A percentile compares a stretch with the other conserved stretches of the same genome.
Evolutionary conservation across 2,329 filamentous ascomycete genomes (phyloP).

Genomic region (Alternaria brassicae): DNA sequence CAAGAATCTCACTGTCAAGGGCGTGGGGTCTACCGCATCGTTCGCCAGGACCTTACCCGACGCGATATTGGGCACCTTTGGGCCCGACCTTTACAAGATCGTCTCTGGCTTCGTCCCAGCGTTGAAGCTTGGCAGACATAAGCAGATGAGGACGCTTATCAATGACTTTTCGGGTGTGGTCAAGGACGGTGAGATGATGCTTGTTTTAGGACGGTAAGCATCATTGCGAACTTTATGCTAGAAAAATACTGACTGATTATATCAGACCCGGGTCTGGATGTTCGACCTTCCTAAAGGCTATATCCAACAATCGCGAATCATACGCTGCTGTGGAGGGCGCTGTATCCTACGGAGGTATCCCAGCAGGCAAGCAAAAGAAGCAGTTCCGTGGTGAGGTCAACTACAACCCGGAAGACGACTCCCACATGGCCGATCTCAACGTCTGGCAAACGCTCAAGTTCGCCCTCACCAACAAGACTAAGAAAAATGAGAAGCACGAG

Average conservation of each 20-base stretch:
- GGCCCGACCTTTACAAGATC: constrained; percentile 76
- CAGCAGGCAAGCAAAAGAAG: constrained; percentile 71
- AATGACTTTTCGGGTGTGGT: constrained; percentile 73
- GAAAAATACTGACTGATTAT: neutral
- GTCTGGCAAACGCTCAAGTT: constrained; percentile 82
- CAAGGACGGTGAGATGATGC: constrained; percentile 73
- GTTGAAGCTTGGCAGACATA: constrained; percentile 57
- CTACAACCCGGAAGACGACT: constrained; percentile 79
- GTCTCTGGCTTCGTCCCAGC: constrained; percentile 63
- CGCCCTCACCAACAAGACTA: constrained; percentile 76
- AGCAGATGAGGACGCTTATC: constrained; percentile 64
- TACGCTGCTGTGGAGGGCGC: constrained; percentile 73
- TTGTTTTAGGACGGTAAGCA: constrained; percentile 67
- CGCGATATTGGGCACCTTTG: constrained; percentile 79
- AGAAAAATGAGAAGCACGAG: constrained; percentile 67
- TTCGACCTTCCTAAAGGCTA: constrained; percentile 77
- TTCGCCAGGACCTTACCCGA: constrained; percentile 77
- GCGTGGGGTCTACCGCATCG: constrained; percentile 69
- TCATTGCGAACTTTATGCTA: neutral
- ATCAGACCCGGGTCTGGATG: constrained; percentile 71
- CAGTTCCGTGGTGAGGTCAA: constrained; percentile 77
- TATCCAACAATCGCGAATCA: constrained; percentile 71
- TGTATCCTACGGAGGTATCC: constrained; percentile 74
- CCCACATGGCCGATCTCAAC: constrained; percentile 75
- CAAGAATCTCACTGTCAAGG: constrained; percentile 77